Evolutionary conservation across 345 rosid genomes (phyloP), one percentile per base, ranked within the genome.

Genomic region (Acer yangbiense): DNA sequence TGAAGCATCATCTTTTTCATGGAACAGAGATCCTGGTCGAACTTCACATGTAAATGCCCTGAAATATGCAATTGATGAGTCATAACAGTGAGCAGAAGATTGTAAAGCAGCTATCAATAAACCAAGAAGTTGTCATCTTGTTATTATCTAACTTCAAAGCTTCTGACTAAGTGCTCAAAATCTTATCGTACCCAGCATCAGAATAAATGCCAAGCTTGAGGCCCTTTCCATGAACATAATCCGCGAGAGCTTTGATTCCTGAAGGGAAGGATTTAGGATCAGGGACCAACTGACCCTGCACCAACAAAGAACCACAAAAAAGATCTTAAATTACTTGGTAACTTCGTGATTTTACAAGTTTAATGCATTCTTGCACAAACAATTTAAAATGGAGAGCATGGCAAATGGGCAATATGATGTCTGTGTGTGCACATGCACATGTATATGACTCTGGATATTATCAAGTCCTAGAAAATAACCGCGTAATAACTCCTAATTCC

Each of bases 171-270:
- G 41, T 23, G 76, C 55, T 27, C 68, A 81, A 71, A 83, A 79
- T 68, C 72, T 74, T 74, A 81, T 85, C 97, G 54, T 90, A 96
- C 99, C 99, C 99, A 65, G 99, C 99, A 90, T 94, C 98, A 21
- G 98, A 94, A 84, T 96, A 96, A 74, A 96, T 91, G 77, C 99
- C 99, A 78, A 96, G 99, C 89, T 92, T 96, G 68, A 96, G 97
- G 83, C 94, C 97, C 82, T 87, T 88, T 57, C 75, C 87, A 71
- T 96, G 99, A 76, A 94, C 62, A 80, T 94, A 91, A 86, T 96
- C 95, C 77, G 97, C 92, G 75, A 96, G 90, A 81, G 87, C 78
- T 86, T 91, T 92, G 69, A 96, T 89, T 84, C 99, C 98, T 4
- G 95, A 96, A 65, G 98, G 95, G 79, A 96, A 96, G 35, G 93